Evolutionary conservation across 805 yeast genomes (phyloP).

Genomic region (Ogataea wickerhamii): DNA sequence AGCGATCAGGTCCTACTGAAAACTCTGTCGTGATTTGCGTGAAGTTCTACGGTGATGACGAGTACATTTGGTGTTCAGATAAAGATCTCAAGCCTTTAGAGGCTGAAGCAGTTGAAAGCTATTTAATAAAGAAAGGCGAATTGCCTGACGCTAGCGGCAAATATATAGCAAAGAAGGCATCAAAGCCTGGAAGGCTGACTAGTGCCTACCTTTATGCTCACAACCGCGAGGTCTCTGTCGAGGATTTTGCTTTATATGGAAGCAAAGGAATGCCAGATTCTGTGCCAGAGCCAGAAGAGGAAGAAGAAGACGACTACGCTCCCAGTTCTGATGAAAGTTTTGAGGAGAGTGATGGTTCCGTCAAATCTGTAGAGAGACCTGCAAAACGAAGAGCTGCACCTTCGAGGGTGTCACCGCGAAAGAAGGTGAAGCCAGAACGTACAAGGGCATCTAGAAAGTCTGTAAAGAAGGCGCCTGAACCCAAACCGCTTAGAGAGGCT

Average conservation of each 20-base stretch:
- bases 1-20: conserved; percentile 28
- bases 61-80: conserved; percentile 61
- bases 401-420: conserved; percentile 4
- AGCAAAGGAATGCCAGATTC: conserved; percentile 38
- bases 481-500: conserved; percentile 17
- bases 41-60: conserved; percentile 68
- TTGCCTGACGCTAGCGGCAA: conserved; percentile 33
- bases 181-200: conserved; percentile 25
- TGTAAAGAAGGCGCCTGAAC: neutral
- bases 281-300: conserved; percentile 6
- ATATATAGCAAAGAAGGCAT: conserved; percentile 53
- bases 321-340: conserved; percentile 21
- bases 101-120: conserved; percentile 37
- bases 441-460: neutral
- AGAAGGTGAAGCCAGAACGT: conserved; percentile 13
- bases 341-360: conserved; percentile 25
- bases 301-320: conserved; percentile 15
- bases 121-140: conserved; percentile 27
- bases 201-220: conserved; percentile 30
- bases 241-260: conserved; percentile 42
- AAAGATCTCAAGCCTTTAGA: conserved; percentile 48
- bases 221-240: conserved; percentile 43
- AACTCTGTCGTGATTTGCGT: conserved; percentile 38
- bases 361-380: neutral
- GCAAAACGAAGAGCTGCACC: conserved; percentile 1